Evolutionary conservation across 78 protist genomes (phyloP), one percentile per base, ranked within the genome.

Genomic region (Chrysochromulina parva): DNA sequence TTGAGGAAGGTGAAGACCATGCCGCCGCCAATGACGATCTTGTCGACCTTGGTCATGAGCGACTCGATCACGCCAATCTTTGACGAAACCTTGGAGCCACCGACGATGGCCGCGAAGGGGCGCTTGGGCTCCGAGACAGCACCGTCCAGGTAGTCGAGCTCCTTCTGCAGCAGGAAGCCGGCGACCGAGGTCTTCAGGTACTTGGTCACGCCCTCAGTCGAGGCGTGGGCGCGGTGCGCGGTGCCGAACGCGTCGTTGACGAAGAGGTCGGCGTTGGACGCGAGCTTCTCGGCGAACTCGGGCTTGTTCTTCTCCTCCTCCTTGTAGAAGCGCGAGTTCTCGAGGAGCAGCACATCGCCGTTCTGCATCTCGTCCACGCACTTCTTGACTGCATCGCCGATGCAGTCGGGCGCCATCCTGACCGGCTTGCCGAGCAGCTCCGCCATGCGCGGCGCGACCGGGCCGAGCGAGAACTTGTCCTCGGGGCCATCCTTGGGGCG

Each of bases 151-250:
- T 88, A 94, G 76, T 93, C 92, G 62, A 96, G 90, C 92, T 96
- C 97, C 93, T 91, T 86, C 74, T 88, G 85, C 55, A 96, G 86
- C 60, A 96, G 94, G 93, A 93, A 91, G 73, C 97, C 97, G 9
- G 94, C 88, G 24, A 91, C 93, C 38, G 93, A 93, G 57, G 90
- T 65, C 67, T 5, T 28, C 50, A 92, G 91, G 91, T 73, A 81
- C 90, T 60, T 60, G 85, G 93, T 94, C 26, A 94, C 93, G 28
- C 95, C 96, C 53, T 90, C 96, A 86, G 94, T 96, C 26, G 96
- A 93, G 60, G 93, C 90, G 90, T 96, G 97, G n/a, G 96, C 96
- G 53, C 97, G 94, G 93, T 96, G 97, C 26, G 96, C 95, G 26
- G 96, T 95, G 69, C 97, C 97, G 91, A 96, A 96, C 4, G 92